Conservation (phyloP, 1,284 basidiomycete species). For the Ceratobasidium sp. region DNA sequence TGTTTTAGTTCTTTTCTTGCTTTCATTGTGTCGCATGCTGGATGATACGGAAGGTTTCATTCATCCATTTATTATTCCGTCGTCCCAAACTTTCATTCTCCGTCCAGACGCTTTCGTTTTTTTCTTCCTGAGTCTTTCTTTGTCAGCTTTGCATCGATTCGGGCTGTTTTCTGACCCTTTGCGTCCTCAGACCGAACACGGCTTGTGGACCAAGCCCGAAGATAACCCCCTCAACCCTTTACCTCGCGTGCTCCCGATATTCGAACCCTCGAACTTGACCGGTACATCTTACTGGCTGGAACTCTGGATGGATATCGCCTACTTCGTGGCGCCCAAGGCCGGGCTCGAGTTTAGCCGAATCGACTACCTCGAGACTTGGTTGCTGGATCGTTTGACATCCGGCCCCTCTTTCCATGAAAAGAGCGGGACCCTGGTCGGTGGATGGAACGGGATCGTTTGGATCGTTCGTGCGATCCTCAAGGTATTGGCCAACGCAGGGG, state of each 20-base stretch:
- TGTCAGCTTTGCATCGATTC: too few relatives aligned
- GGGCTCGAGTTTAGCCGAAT: not conserved
- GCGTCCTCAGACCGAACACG: too few relatives aligned
- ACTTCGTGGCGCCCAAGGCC: not conserved
- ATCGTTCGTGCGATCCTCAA: not conserved
- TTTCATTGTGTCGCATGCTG: too few relatives aligned
- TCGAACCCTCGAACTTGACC: not conserved
- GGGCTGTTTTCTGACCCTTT: too few relatives aligned
- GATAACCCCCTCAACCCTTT: not conserved
- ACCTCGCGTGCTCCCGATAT: not conserved
- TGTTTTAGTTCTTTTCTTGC: too few relatives aligned
- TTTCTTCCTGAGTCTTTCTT: too few relatives aligned
- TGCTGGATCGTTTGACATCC: not conserved
- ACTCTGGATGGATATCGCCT: not conserved
- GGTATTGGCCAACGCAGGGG: not conserved
- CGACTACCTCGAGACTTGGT: not conserved
- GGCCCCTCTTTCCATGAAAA: not conserved
- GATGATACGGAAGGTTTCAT: too few relatives aligned
- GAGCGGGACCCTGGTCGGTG: not conserved
- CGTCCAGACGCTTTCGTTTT: too few relatives aligned
- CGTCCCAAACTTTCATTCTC: too few relatives aligned
- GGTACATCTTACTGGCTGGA: not conserved
- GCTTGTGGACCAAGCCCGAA: too few relatives aligned
- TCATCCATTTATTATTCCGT: too few relatives aligned
- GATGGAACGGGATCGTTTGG: not conserved